Percentiles rank a stretch among this genome's conserved stretches.
Evolutionary conservation across 2,329 filamentous ascomycete genomes (phyloP).

Genomic region (Polytolypa hystricis): DNA sequence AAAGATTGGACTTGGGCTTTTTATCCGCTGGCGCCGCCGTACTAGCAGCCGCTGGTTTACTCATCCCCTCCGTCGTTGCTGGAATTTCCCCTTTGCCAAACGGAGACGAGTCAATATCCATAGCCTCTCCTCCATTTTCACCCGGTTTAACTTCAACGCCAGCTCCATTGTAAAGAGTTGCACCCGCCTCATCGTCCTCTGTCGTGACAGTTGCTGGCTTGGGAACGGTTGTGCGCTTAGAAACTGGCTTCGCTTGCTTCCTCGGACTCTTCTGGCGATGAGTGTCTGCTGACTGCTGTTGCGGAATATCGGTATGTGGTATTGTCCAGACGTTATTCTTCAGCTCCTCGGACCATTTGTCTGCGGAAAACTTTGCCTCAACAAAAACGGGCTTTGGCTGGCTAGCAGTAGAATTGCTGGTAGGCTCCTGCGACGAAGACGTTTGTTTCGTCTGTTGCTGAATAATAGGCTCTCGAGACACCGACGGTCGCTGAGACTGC

Average conservation of each 20-base stretch:
- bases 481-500: slow-evolving; percentile 8
- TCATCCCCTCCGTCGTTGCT: background rate
- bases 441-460: too few relatives aligned
- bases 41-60: slow-evolving; percentile 4
- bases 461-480: slow-evolving; percentile 8
- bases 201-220: slow-evolving; percentile 27
- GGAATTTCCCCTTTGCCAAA: slow-evolving; percentile 26
- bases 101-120: slow-evolving; percentile 42
- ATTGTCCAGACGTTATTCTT: slow-evolving; percentile 24
- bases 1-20: slow-evolving; percentile 12
- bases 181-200: slow-evolving; percentile 28
- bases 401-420: slow-evolving; percentile 9
- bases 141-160: slow-evolving; percentile 12
- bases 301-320: slow-evolving; percentile 19
- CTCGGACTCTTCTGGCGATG: slow-evolving; percentile 23
- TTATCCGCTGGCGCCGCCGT: background rate
- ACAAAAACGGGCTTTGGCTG: slow-evolving; percentile 23
- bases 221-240: slow-evolving; percentile 20
- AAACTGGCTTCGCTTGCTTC: slow-evolving; percentile 20
- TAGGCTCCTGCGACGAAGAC: too few relatives aligned
- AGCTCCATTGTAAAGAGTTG: slow-evolving; percentile 19
- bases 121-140: slow-evolving; percentile 26
- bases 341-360: slow-evolving; percentile 29
- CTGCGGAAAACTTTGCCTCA: slow-evolving; percentile 26
- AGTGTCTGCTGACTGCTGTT: slow-evolving; percentile 16